Conservation (phyloP, 352 stramenopile genomes). For the Pythium chondricola region DNA sequence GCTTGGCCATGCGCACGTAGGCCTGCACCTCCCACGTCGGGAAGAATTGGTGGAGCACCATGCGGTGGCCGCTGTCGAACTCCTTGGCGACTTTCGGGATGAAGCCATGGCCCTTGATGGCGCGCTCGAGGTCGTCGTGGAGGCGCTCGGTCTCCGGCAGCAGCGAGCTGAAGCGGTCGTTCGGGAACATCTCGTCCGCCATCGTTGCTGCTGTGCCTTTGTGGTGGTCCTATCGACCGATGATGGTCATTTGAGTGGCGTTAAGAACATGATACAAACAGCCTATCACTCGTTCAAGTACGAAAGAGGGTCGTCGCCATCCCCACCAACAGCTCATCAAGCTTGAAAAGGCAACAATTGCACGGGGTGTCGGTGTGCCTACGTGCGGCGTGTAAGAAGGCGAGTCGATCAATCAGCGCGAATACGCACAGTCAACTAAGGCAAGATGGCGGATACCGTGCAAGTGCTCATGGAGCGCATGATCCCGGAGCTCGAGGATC, state of each 20-base stretch:
- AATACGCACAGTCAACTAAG: too few species aligned
- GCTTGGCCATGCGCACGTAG: constrained; percentile 71
- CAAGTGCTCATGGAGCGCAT: constrained; percentile 93
- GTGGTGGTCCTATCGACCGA: neutral
- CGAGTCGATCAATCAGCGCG: too few species aligned
- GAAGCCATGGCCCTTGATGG: constrained; percentile 39
- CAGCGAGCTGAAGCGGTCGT: constrained; percentile 78
- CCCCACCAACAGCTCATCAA: constrained; percentile 23
- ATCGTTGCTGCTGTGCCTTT: neutral
- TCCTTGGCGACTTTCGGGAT: constrained; percentile 65
- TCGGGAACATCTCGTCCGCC: constrained; percentile 52
- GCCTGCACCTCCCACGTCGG: constrained; percentile 81
- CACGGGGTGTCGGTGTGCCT: too few species aligned
- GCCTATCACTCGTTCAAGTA: constrained; percentile 1
- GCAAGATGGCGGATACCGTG: constrained; percentile 89
- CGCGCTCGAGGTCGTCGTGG: constrained; percentile 50
- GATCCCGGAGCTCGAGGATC: constrained; percentile 92
- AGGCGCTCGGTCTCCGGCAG: constrained; percentile 62
- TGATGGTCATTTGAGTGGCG: constrained; percentile 3
- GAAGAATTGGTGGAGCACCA: constrained; percentile 82
- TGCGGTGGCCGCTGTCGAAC: constrained; percentile 21
- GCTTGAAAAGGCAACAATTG: constrained; percentile 2
- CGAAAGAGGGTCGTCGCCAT: neutral
- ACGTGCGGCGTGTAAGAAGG: too few species aligned
- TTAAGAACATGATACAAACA: constrained; percentile 9